A percentile compares a stretch with the other conserved stretches of the same genome.
Conservation (phyloP, 2,329 filamentous ascomycete genomes). For the Botrytis cinerea region DNA sequence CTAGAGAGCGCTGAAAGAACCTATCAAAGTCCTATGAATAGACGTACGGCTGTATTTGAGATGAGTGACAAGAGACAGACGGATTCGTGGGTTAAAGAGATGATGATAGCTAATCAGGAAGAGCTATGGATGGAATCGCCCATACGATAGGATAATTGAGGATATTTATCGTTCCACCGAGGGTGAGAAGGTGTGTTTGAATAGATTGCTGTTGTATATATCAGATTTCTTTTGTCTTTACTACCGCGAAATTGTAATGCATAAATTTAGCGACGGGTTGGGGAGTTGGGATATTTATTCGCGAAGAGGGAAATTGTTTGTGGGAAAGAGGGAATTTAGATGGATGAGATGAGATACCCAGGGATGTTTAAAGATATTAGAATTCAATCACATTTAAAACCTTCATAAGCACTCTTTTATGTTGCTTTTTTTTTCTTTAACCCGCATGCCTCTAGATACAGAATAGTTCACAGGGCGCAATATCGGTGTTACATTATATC, state of each 20-base stretch:
- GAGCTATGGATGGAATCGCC: slow-evolving; percentile 10
- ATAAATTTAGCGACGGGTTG: not conserved
- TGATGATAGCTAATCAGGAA: slow-evolving; percentile 4
- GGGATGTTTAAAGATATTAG: not conserved
- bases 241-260: not conserved
- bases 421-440: not conserved
- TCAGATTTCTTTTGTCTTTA: not conserved
- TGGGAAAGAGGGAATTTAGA: not conserved
- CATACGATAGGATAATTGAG: not conserved
- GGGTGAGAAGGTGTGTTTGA: not conserved
- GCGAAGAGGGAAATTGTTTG: not conserved
- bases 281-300: not conserved
- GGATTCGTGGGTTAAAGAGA: slow-evolving; percentile 2
- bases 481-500: not conserved
- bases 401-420: not conserved
- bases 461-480: not conserved
- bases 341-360: not conserved
- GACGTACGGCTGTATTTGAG: not conserved
- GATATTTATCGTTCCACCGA: not conserved
- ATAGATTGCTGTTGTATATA: not conserved
- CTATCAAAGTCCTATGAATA: not conserved
- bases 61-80: not conserved
- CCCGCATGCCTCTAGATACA: fast-evolving
- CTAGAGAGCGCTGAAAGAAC: not conserved
- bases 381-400: not conserved